These are phyloP conservation scores for Schizonepeta tenuifolia DNA, from an alignment of 257 asterid species.

Conservation along the genomic window DNA sequence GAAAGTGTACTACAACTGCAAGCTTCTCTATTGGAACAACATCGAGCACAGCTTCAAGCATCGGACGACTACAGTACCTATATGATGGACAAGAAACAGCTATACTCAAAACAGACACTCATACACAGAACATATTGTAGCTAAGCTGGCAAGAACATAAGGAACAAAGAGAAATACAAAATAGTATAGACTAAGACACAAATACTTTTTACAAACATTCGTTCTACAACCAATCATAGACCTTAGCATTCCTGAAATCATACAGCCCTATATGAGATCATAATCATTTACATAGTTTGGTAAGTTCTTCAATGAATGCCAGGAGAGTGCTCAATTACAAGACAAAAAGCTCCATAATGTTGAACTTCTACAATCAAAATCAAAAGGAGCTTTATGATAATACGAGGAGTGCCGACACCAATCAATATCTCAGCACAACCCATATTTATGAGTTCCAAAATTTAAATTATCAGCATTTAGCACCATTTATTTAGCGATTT, in stretches of 20 bases:
- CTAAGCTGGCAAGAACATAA: slow-evolving; percentile 6
- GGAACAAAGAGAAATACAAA: slow-evolving; percentile 14
- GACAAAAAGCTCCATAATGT: not conserved
- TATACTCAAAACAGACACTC: slow-evolving; percentile 1
- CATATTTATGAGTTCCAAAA: slow-evolving; percentile 69
- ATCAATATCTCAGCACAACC: slow-evolving; percentile 93
- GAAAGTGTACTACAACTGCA: no score
- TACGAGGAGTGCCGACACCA: slow-evolving; percentile 99
- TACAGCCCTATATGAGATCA: slow-evolving; percentile 4
- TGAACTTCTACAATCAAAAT: slow-evolving; percentile 27
- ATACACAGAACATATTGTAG: slow-evolving; percentile 5
- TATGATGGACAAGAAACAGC: slow-evolving; percentile 21
- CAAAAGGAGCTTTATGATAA: slow-evolving; percentile 24
- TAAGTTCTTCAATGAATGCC: no score
- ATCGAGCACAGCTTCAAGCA: slow-evolving; percentile 86
- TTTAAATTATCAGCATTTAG: not conserved
- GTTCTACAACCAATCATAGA: not conserved
- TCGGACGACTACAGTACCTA: slow-evolving; percentile 85
- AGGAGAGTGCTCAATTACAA: not conserved
- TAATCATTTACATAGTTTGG: not conserved
- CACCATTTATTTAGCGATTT: not conserved
- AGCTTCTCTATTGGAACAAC: slow-evolving; percentile 86
- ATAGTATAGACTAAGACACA: not conserved
- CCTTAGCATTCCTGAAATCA: not conserved
- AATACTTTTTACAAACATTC: slow-evolving; percentile 16